Evolutionary conservation across 2,329 filamentous ascomycete genomes (phyloP), one percentile per base, ranked within the genome.

Genomic region (Polytolypa hystricis): DNA sequence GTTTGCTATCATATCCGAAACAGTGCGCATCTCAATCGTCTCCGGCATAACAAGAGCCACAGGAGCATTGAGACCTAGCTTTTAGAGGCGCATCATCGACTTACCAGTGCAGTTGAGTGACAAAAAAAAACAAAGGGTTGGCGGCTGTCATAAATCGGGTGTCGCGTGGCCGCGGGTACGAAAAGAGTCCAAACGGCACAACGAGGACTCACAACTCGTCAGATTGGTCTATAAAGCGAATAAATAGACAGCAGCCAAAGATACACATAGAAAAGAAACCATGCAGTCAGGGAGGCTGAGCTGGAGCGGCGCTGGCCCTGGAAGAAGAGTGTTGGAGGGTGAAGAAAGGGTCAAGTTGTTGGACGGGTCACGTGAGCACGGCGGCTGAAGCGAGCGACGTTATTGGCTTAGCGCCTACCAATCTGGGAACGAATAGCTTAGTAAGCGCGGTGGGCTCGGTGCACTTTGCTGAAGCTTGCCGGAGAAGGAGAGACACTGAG

Each of bases 311-410:
- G 19, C 28, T 21, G 21, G 36, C 15, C 30, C 20, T 27, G 17
- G 15, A n/a, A 17, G 35, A 12, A 10, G 35, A 16, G 17, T 28
- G 28, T 25, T 16, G 35, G 15, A 12, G 15, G 25, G 4, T 14
- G 34, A 26, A 18, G 28, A 37, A 37, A 31, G 35, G 35, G 35
- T 37, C 36, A 38, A 38, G 36, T 34, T 25, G 36, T 33, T 11
- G 10, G 25, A 20, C 2, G 12, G 8, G 30, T 45, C 48, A 51
- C 46, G 48, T 51, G 49, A 38, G n/a, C 5, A 5, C 4, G 23
- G 28, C 27, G 19, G 29, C 18, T 16, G 15, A n/a, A n/a, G n/a
- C n/a, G n/a, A n/a, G n/a, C n/a, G n/a, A n/a, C n/a, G n/a, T n/a
- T 23, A 19, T 12, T n/a, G 14, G 35, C 8, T 14, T 35, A 35